Evolutionary conservation across 2,329 filamentous ascomycete genomes (phyloP), one percentile per base, ranked within the genome.

Genomic region (Fusarium hainanense): DNA sequence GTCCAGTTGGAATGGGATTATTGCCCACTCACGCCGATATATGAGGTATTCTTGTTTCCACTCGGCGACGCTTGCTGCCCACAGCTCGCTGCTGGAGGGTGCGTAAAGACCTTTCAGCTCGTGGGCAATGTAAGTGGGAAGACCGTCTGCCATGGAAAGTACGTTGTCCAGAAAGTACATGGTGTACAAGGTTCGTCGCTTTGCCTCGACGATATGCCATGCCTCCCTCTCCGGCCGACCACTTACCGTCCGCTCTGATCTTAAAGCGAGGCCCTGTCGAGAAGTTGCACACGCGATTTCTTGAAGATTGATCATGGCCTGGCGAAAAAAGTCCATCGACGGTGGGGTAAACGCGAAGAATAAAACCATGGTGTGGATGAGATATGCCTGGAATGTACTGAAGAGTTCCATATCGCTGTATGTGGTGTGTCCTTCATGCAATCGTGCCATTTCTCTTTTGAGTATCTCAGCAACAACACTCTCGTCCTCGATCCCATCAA

Each of bases 131-230:
- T 83, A 87, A 0, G 81, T 84, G 0, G 84, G 82, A 0, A 85
- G 68, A 0, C 78, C 78, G 7, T 85, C 79, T 11, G 82, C n/a
- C 77, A 1, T 80, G 2, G 81, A 80, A 9, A 87, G 80, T 0
- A 86, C 72, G 43, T 81, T 86, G 60, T 85, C 85, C 44, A 88
- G 83, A 5, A 88, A 75, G 57, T 87, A 88, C 81, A 87, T 84
- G 0, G 80, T 78, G 60, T 81, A 87, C 0, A 89, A 63, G 0
- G 84, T 82, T 6, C 87, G 80, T 4, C 86, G 79, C 63, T 87
- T 88, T 0, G 86, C 80, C 44, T 86, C 84, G 0, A 82, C 82
- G 1, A 85, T 73, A 7, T 87, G 82, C 87, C 87, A 89, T 2
- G 79, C 77, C 59, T 87, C 85, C 86, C 86, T 87, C 9, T 57